A percentile compares a stretch with the other conserved stretches of the same genome.
Conservation (phyloP, 2,329 filamentous ascomycete species). For the Teratosphaeria viscida region DNA sequence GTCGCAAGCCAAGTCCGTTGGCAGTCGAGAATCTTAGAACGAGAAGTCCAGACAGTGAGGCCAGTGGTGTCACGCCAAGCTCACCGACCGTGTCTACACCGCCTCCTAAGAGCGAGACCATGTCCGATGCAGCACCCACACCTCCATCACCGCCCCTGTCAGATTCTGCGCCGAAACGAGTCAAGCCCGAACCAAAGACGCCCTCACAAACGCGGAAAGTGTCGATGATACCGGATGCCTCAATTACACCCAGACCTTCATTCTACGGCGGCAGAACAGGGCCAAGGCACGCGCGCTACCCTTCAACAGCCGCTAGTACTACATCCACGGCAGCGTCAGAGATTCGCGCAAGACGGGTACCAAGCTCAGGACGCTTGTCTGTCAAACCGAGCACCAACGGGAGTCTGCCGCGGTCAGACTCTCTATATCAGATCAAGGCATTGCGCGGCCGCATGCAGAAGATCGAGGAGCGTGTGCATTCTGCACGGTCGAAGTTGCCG, state of each 20-base stretch:
- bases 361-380: constrained; percentile 34
- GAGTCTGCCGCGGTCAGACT: constrained; percentile 52
- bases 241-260: constrained; percentile 43
- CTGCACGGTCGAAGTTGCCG: constrained; percentile 81
- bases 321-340: constrained; percentile 15
- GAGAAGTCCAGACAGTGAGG: constrained; percentile 41
- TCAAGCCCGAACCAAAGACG: constrained; percentile 29
- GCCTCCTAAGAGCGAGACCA: constrained; percentile 56
- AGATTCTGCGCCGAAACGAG: constrained; percentile 57
- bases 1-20: constrained; percentile 41
- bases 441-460: constrained; percentile 96
- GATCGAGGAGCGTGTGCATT: constrained; percentile 86
- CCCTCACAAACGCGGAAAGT: constrained; percentile 29
- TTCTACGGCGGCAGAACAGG: constrained; percentile 31
- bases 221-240: constrained; percentile 43
- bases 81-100: constrained; percentile 86
- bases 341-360: constrained; percentile 27
- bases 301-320: constrained; percentile 39
- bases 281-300: constrained; percentile 43
- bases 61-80: constrained; percentile 62
- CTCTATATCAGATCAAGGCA: constrained; percentile 82
- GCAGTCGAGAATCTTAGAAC: constrained; percentile 33
- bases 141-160: constrained; percentile 92
- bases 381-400: constrained; percentile 14
- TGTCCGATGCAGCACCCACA: constrained; percentile 60